Evolutionary conservation across 2,329 filamentous ascomycete genomes (phyloP).

Genomic region (Pseudogymnoascus sp.): DNA sequence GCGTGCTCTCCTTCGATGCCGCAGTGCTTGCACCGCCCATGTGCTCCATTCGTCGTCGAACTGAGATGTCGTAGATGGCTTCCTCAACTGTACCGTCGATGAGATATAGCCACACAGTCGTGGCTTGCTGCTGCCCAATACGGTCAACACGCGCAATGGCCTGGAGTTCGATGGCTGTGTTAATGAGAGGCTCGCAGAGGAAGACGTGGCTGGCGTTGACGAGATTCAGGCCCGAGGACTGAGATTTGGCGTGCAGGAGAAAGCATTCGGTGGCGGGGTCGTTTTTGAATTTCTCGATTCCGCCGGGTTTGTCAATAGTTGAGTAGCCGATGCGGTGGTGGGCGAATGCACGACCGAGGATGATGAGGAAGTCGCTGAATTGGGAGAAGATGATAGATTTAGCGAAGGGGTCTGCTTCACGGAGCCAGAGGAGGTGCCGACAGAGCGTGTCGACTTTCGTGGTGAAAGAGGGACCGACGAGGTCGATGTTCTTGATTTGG

Average conservation of each 20-base stretch:
- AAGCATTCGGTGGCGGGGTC: constrained; percentile 72
- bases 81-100: constrained; percentile 88
- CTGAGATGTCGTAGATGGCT: constrained; percentile 80
- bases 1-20: constrained; percentile 34
- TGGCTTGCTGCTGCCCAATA: constrained; percentile 80
- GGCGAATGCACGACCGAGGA: constrained; percentile 61
- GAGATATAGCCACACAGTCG: constrained; percentile 92
- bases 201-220: constrained; percentile 92
- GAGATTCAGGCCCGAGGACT: constrained; percentile 81
- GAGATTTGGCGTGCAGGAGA: constrained; percentile 78
- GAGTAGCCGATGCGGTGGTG: constrained; percentile 65
- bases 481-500: constrained; percentile 73
- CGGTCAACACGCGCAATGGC: constrained; percentile 91
- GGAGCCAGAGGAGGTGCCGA: constrained; percentile 77
- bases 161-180: constrained; percentile 88
- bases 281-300: constrained; percentile 67
- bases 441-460: constrained; percentile 82
- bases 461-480: constrained; percentile 66
- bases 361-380: constrained; percentile 69
- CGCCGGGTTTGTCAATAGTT: constrained; percentile 58
- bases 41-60: constrained; percentile 68
- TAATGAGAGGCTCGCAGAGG: constrained; percentile 85
- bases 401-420: constrained; percentile 71
- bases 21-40: constrained; percentile 41
- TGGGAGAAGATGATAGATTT: constrained; percentile 96